Evolutionary conservation across 331 rosid genomes (phyloP), one percentile per base, ranked within the genome.

Genomic region (Pyrus hybrid): DNA sequence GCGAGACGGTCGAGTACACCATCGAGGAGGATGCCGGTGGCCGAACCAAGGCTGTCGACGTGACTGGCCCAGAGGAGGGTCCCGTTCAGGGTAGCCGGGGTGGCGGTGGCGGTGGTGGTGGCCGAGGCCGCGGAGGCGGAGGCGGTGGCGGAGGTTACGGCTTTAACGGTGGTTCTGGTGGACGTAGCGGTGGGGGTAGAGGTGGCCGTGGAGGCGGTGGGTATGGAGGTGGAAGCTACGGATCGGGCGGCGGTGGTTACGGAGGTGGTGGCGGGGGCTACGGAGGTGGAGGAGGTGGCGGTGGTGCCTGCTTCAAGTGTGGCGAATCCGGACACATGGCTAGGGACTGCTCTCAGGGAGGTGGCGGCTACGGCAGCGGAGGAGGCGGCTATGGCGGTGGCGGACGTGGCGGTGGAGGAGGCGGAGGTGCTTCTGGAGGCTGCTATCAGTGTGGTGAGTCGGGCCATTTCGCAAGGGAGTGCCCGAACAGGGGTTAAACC

Each of bases 401-500:
- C 1, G 67, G 81, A 3, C 82, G 87, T 0, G 74, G 84, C 0
- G 91, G 92, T 0, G 84, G 97, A 3, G 79, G 79, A 5, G 86
- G 87, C 0, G 82, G 85, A 0, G 91, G 87, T 0, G 79, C 91
- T 0, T 90, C 90, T 0, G 90, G 91, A 2, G 77, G 83, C 74
- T 91, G 96, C 85, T 88, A 85, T 57, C 87, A 63, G 83, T 91
- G 93, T 63, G 97, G 97, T 0, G 94, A 80, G 11, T 72, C 95
- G 28, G 98, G 98, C 10, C 98, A 93, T 76, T 85, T 85, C n/a
- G 88, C 88, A n/a, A n/a, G 88, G 70, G 97, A 93, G 35, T 91
- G 98, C 72, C 86, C 96, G 0, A 76, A 70, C 47, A 33, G 78
- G 17, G 68, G 43, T 7, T 70, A 57, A 30, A 62, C 8, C 37